These are phyloP conservation scores for Moesziomyces globuligerus DNA, from an alignment of 1,284 basidiomycete species.

Conservation along the genomic window DNA sequence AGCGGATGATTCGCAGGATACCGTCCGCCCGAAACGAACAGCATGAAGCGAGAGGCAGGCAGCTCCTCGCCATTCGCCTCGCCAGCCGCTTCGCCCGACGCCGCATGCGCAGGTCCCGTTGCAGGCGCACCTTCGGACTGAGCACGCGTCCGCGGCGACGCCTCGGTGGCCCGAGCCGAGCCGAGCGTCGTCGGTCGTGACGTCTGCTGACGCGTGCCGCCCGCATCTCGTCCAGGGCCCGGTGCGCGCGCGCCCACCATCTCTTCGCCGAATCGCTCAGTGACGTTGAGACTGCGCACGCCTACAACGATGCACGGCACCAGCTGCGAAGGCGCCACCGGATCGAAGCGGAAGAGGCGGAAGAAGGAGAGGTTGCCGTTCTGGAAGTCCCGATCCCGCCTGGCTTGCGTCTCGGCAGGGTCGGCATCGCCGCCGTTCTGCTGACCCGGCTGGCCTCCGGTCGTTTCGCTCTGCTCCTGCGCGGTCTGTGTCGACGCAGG, in stretches of 20 bases:
- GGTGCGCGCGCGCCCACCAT: conserved; percentile 17
- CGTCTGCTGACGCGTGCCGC: conserved; percentile 31
- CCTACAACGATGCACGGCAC: conserved; percentile 63
- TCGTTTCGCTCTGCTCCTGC: background rate
- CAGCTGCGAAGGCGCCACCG: conserved; percentile 39
- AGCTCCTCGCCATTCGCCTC: conserved; percentile 16
- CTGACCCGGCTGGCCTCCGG: conserved; percentile 1
- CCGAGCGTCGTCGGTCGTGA: conserved; percentile 37
- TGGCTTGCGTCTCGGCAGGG: conserved; percentile 28
- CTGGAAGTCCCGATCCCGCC: conserved; percentile 55
- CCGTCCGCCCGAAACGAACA: conserved; percentile 63
- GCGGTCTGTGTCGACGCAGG: background rate
- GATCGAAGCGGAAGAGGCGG: conserved; percentile 63
- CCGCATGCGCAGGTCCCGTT: background rate
- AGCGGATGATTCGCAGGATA: conserved; percentile 62
- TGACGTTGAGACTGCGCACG: conserved; percentile 58
- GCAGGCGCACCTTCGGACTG: conserved; percentile 18
- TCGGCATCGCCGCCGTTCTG: conserved; percentile 1
- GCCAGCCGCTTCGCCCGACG: conserved; percentile 1
- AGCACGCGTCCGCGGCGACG: conserved; percentile 10
- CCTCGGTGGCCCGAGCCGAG: conserved; percentile 8
- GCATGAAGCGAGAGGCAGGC: conserved; percentile 58
- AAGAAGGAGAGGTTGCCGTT: conserved; percentile 63
- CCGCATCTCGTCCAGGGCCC: conserved; percentile 19
- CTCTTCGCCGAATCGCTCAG: conserved; percentile 46